Conservation (phyloP, 305 asterid genomes). For the Ruellia speciosa region DNA sequence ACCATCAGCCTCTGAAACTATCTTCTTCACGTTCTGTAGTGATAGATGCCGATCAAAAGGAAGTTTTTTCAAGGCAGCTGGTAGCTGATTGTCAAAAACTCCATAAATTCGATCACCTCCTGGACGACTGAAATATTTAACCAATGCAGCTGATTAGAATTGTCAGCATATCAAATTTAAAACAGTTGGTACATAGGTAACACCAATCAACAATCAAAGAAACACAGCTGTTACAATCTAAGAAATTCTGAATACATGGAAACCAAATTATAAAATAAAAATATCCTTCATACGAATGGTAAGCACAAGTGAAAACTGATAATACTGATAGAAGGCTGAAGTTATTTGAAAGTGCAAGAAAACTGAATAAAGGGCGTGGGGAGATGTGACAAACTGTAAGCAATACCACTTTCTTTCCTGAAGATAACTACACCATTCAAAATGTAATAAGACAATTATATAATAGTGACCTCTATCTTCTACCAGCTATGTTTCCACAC, state of each 20-base stretch:
- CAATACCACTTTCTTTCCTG: too few relatives aligned
- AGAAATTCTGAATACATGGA: too few relatives aligned
- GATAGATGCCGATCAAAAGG: conserved; percentile 91
- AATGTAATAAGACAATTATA: too few relatives aligned
- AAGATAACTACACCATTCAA: too few relatives aligned
- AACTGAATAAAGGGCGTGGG: background rate
- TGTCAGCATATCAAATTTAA: background rate
- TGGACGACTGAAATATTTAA: conserved; percentile 56
- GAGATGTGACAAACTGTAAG: background rate
- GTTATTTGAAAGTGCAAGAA: background rate
- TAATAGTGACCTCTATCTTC: too few relatives aligned
- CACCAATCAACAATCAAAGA: too few relatives aligned
- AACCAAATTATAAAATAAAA: too few relatives aligned
- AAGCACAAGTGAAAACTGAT: too few relatives aligned
- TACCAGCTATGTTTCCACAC: too few relatives aligned
- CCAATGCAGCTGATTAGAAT: conserved; percentile 23
- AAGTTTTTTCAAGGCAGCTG: conserved; percentile 84
- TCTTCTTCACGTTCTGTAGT: conserved; percentile 61
- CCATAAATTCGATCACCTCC: conserved; percentile 93
- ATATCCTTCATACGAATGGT: too few relatives aligned
- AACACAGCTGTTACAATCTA: too few relatives aligned
- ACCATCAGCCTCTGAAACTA: conserved; percentile 97
- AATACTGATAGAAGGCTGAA: background rate
- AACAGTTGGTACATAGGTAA: background rate
- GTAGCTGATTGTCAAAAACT: conserved; percentile 91